phyloP scores from a whole-genome alignment of 1,139 yeast species.

The Scheffersomyces lignicola region DNA sequence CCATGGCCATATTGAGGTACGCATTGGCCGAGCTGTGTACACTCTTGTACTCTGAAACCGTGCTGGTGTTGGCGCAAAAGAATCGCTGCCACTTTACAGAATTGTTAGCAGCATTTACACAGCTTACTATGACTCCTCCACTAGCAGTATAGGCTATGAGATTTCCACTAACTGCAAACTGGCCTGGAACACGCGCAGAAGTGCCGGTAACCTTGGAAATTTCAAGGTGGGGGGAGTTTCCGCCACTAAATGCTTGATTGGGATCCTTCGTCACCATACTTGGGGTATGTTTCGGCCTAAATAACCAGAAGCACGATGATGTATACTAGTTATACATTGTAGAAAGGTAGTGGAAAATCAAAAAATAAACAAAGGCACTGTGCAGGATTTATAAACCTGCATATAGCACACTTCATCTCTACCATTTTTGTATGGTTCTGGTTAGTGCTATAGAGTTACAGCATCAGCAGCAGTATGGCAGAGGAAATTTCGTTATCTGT shows the following conservation, averaged over 20 bases:
- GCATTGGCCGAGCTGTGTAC: conserved; percentile 25
- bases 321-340: too few relatives aligned
- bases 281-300: too few relatives aligned
- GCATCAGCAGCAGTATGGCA: too few relatives aligned
- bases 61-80: conserved; percentile 47
- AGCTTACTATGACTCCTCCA: conserved; percentile 63
- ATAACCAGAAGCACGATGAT: too few relatives aligned
- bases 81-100: conserved; percentile 40
- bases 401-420: too few relatives aligned
- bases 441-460: too few relatives aligned
- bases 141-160: conserved; percentile 62
- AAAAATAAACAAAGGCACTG: too few relatives aligned
- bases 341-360: too few relatives aligned
- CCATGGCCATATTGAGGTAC: conserved; percentile 28
- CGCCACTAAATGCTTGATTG: too few relatives aligned
- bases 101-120: conserved; percentile 18
- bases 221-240: conserved; percentile 11
- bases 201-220: conserved; percentile 29
- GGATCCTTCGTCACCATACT: too few relatives aligned
- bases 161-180: conserved; percentile 41
- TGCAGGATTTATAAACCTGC: too few relatives aligned
- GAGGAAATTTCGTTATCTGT: conserved; percentile 33
- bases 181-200: conserved; percentile 28
- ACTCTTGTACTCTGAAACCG: not conserved
- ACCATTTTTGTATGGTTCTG: too few relatives aligned